These are phyloP conservation scores for Papiliotrema fonsecae DNA, from an alignment of 1,284 basidiomycete species.

Conservation along the genomic window DNA sequence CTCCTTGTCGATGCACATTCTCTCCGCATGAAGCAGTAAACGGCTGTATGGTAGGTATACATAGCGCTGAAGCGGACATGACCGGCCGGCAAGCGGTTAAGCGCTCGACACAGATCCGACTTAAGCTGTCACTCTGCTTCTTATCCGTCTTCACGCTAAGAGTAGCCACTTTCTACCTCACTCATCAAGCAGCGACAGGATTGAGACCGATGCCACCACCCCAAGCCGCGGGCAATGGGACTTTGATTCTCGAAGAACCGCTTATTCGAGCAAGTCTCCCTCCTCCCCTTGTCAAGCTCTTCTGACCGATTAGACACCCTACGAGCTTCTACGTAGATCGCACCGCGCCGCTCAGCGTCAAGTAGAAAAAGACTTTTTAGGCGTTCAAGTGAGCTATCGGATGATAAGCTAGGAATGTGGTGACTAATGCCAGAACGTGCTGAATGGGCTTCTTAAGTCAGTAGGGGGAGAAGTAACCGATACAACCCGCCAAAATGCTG, in stretches of 20 bases:
- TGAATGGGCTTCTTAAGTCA: slow-evolving; percentile 12
- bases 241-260: slow-evolving; percentile 40
- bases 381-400: slow-evolving; percentile 23
- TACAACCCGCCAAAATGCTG: slow-evolving; percentile 11
- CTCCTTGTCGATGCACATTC: too few relatives aligned
- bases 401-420: not conserved
- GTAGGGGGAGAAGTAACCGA: slow-evolving; percentile 1
- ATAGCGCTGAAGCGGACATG: too few relatives aligned
- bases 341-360: slow-evolving; percentile 47
- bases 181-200: too few relatives aligned
- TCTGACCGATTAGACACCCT: slow-evolving; percentile 38
- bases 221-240: slow-evolving; percentile 7
- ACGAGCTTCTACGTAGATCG: slow-evolving; percentile 45
- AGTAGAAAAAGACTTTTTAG: slow-evolving; percentile 49
- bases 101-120: too few relatives aligned
- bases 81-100: too few relatives aligned
- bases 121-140: too few relatives aligned
- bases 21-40: too few relatives aligned
- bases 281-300: not conserved
- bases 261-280: slow-evolving; percentile 33
- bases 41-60: too few relatives aligned
- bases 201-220: too few relatives aligned
- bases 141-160: too few relatives aligned
- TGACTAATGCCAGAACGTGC: slow-evolving; percentile 3
- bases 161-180: not conserved